These are phyloP conservation scores for Iris macrosiphon DNA, from an alignment of 106 monocot genomes.

Conservation along the genomic window DNA sequence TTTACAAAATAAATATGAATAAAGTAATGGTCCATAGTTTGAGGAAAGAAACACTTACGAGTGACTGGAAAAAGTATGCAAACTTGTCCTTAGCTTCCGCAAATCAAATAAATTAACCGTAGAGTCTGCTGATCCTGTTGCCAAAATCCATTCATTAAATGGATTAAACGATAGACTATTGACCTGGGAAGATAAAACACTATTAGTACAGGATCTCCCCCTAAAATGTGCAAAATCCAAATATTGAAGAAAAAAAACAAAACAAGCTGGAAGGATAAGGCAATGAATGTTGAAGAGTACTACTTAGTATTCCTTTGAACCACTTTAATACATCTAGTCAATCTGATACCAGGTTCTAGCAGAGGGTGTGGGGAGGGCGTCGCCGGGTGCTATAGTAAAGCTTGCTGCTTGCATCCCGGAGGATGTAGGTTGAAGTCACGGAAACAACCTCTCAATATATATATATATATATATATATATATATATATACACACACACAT, in stretches of 20 bases:
- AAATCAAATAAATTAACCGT: conserved; percentile 82
- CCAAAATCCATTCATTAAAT: conserved; percentile 91
- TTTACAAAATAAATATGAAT: not conserved
- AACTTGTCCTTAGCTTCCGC: conserved; percentile 53
- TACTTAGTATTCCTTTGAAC: too few relatives aligned
- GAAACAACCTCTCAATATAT: too few relatives aligned
- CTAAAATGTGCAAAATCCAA: not conserved
- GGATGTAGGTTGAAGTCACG: too few relatives aligned
- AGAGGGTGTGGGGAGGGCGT: too few relatives aligned
- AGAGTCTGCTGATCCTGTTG: conserved; percentile 84
- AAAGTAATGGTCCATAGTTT: not conserved
- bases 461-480: too few relatives aligned
- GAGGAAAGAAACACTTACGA: conserved; percentile 32
- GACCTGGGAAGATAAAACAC: conserved; percentile 41
- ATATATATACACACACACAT: too few relatives aligned
- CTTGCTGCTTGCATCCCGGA: too few relatives aligned
- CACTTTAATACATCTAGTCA: too few relatives aligned
- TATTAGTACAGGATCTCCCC: not conserved
- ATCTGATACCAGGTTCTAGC: too few relatives aligned
- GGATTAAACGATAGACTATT: conserved; percentile 84
- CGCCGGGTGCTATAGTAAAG: too few relatives aligned
- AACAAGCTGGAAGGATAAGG: not conserved
- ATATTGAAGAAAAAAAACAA: not conserved
- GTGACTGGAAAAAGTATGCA: conserved; percentile 87
- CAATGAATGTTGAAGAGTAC: too few relatives aligned